Evolutionary conservation across 2,329 filamentous ascomycete genomes (phyloP).

Genomic region (Aspergillus sp.): DNA sequence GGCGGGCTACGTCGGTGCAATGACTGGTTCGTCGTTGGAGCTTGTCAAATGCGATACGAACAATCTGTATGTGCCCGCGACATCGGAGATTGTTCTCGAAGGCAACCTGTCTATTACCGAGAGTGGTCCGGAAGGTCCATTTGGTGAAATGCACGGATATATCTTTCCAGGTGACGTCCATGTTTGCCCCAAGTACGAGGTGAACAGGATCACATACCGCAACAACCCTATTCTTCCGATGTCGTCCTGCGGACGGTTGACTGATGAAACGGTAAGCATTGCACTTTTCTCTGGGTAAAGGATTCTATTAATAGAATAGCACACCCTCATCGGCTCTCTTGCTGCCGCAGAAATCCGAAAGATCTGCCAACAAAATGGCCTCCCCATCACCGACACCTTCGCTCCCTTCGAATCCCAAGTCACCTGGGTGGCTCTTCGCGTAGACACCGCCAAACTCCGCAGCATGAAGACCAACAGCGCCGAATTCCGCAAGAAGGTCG

Average conservation of each 20-base stretch:
- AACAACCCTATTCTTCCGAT: conserved; percentile 45
- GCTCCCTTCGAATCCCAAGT: conserved; percentile 43
- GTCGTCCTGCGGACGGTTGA: conserved; percentile 36
- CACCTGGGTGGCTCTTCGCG: conserved; percentile 47
- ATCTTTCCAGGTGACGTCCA: conserved; percentile 39
- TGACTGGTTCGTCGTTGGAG: conserved; percentile 41
- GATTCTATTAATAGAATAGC: conserved; percentile 6
- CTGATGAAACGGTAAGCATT: conserved; percentile 38
- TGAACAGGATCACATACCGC: conserved; percentile 44
- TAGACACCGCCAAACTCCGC: conserved; percentile 52
- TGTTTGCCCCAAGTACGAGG: conserved; percentile 35
- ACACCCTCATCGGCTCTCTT: conserved; percentile 38
- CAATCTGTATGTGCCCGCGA: conserved; percentile 44
- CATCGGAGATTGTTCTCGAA: conserved; percentile 47
- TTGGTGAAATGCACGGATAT: conserved; percentile 45
- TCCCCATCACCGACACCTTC: conserved; percentile 42
- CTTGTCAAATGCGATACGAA: conserved; percentile 50
- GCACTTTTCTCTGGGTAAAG: not conserved
- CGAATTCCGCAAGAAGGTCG: conserved; percentile 37
- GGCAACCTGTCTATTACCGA: conserved; percentile 43
- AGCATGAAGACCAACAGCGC: conserved; percentile 45
- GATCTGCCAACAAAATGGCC: conserved; percentile 27
- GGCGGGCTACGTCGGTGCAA: conserved; percentile 43
- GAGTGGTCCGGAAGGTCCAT: conserved; percentile 42
- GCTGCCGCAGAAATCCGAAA: conserved; percentile 39